Percentiles rank a stretch among this genome's conserved stretches.
Evolutionary conservation across 148 eudicot species (phyloP).

Genomic region (Rhododendron henanense): DNA sequence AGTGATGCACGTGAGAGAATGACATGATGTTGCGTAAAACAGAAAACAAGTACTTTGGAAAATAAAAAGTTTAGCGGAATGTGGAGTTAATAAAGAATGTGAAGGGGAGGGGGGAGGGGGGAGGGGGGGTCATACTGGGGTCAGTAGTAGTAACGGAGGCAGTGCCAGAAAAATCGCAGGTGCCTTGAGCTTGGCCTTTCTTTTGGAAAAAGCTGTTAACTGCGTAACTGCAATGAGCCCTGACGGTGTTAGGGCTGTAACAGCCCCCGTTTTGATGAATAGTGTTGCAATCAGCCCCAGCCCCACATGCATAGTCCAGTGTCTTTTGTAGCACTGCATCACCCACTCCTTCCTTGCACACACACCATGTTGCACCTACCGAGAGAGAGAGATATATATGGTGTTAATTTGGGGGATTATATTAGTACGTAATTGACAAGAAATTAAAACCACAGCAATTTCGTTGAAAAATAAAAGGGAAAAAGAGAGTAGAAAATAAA

Average conservation of each 20-base stretch:
- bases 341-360: constrained; percentile 59
- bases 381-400: neutral
- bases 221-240: constrained; percentile 71
- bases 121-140: constrained; percentile 43
- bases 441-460: no score
- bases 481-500: neutral
- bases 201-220: constrained; percentile 79
- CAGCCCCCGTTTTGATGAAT: constrained; percentile 51
- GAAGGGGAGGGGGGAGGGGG: neutral
- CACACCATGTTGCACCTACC: constrained; percentile 62
- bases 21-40: no score
- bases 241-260: constrained; percentile 56
- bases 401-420: no score
- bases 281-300: constrained; percentile 77
- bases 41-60: no score
- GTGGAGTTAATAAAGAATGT: no score
- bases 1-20: no score
- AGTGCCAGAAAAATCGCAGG: constrained; percentile 72
- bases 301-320: constrained; percentile 85
- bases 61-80: no score
- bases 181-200: constrained; percentile 41
- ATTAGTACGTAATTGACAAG: no score
- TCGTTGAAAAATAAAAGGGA: neutral
- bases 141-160: constrained; percentile 42
- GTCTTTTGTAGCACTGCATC: constrained; percentile 50